Conservation (phyloP, 1,284 basidiomycete genomes). For the Pascua sp. region DNA sequence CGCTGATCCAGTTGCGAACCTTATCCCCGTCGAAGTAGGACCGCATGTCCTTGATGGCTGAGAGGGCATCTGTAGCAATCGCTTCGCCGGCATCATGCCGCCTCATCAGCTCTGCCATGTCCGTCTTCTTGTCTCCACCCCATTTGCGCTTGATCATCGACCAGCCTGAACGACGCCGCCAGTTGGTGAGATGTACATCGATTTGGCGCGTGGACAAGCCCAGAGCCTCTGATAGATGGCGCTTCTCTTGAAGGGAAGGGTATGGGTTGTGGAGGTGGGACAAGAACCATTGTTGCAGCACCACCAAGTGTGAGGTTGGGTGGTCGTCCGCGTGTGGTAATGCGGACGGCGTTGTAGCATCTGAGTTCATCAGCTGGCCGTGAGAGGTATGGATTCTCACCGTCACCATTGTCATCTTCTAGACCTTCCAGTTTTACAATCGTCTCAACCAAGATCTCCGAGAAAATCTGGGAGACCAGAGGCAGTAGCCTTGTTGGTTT, state of each 20-base stretch:
- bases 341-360: too few species aligned
- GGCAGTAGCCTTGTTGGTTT: too few species aligned
- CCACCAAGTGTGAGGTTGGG: too few species aligned
- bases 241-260: conserved; percentile 25
- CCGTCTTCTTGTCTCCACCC: conserved; percentile 12
- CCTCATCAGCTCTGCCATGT: conserved; percentile 25
- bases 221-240: conserved; percentile 16
- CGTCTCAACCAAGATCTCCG: too few species aligned
- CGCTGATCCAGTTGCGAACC: conserved; percentile 27
- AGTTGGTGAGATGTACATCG: conserved; percentile 35
- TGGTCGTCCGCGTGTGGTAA: too few species aligned
- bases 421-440: too few species aligned
- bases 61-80: conserved; percentile 12
- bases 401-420: too few species aligned
- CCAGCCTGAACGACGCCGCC: conserved; percentile 34
- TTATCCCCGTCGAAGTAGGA: conserved; percentile 19
- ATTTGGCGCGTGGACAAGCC: conserved; percentile 24
- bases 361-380: too few species aligned
- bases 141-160: conserved; percentile 27
- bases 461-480: too few species aligned
- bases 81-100: conserved; percentile 20
- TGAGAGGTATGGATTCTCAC: too few species aligned
- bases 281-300: conserved; percentile 21
- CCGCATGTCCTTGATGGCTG: conserved; percentile 19
- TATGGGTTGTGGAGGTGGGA: conserved; percentile 29